These are phyloP conservation scores for Didymella arachidicola DNA, from an alignment of 2,329 filamentous ascomycete genomes.

Conservation along the genomic window DNA sequence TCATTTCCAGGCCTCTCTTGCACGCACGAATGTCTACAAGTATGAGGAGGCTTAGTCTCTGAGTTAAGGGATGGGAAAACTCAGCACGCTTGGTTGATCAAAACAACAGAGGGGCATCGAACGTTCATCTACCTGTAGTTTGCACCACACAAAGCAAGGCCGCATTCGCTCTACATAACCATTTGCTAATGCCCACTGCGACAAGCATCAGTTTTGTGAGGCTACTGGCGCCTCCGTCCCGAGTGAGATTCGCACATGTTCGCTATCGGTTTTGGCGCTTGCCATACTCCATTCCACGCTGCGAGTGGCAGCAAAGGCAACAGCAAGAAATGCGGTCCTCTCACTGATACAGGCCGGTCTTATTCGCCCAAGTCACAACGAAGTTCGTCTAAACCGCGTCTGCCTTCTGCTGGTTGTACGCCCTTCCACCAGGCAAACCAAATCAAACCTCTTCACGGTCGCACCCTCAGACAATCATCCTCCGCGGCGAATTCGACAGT, in stretches of 20 bases:
- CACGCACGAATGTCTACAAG: neutral
- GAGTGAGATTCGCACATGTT: neutral
- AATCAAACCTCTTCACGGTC: neutral
- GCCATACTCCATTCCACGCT: neutral
- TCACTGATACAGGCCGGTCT: neutral
- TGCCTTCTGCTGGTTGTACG: neutral
- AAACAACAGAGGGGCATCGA: constrained; percentile 6
- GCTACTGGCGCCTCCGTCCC: neutral
- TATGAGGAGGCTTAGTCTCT: neutral
- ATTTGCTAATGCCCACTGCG: too few species aligned
- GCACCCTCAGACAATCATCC: neutral
- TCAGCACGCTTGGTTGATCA: neutral
- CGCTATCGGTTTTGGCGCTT: neutral
- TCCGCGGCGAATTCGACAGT: neutral
- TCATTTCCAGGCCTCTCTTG: neutral
- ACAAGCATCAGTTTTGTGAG: neutral
- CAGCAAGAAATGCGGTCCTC: neutral
- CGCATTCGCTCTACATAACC: too few species aligned
- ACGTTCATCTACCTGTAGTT: neutral
- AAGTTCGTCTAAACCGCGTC: neutral
- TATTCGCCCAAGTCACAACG: neutral
- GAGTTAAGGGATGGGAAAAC: neutral
- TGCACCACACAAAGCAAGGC: neutral
- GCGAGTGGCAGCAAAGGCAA: neutral
- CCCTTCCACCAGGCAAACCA: neutral